phyloP scores from a whole-genome alignment of 257 asterid genomes.

The Mentha longifolia region DNA sequence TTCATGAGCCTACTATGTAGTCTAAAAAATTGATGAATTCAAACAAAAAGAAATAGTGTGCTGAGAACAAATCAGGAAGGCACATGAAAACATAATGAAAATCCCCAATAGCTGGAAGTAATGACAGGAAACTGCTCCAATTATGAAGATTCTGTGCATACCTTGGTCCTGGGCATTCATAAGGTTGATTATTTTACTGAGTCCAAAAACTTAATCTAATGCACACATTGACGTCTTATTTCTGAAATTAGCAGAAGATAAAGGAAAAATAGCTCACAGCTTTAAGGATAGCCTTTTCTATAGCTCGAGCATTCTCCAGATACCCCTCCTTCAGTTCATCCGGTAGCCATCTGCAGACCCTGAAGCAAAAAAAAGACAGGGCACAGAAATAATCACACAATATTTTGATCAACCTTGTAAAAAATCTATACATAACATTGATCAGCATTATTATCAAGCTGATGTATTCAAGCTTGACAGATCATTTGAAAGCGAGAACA shows the following conservation, averaged over 20 bases:
- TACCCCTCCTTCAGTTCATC: conserved; percentile 66
- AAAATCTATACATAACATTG: neutral
- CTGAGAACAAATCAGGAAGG: neutral
- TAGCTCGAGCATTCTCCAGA: conserved; percentile 53
- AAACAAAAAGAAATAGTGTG: neutral
- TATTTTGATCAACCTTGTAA: neutral
- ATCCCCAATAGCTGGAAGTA: conserved; percentile 7
- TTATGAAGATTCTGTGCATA: conserved; percentile 6
- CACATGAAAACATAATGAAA: neutral
- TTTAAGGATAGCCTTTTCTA: conserved; percentile 72
- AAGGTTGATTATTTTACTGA: neutral
- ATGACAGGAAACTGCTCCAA: neutral
- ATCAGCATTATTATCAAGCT: conserved; percentile 1
- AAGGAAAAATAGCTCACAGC: conserved; percentile 59
- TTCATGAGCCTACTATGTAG: conserved; percentile 5
- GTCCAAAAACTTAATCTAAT: neutral
- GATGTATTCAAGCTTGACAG: neutral
- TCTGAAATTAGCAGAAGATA: conserved; percentile 27
- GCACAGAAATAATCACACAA: conserved; percentile 15
- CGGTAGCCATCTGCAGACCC: conserved; percentile 75
- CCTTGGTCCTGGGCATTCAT: conserved; percentile 10
- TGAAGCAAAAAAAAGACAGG: conserved; percentile 43
- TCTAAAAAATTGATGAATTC: neutral
- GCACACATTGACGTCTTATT: conserved; percentile 13
- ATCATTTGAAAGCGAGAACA: conserved; percentile 11